Percentiles rank a stretch among this genome's conserved stretches.
Evolutionary conservation across 164 flowering plant genomes (phyloP).

Genomic region (Nymphaea thermarum): DNA sequence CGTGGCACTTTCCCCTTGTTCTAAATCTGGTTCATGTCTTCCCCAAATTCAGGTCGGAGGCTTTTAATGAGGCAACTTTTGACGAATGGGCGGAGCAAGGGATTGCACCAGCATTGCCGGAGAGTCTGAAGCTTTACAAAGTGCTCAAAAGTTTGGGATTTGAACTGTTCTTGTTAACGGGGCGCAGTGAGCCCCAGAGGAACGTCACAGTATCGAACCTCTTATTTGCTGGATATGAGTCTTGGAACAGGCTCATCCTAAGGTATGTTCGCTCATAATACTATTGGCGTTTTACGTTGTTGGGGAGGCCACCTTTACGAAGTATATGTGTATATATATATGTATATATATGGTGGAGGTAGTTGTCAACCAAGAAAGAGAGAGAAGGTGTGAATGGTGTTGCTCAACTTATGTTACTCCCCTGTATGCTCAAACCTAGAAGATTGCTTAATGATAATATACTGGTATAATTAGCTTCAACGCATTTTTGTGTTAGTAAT

Average conservation of each 20-base stretch:
- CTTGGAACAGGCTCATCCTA: constrained; percentile 62
- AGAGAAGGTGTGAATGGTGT: too few species aligned
- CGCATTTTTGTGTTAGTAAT: too few species aligned
- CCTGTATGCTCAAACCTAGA: too few species aligned
- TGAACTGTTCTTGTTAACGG: constrained; percentile 57
- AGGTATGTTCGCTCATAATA: constrained; percentile 30
- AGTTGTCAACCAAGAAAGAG: too few species aligned
- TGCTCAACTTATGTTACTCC: too few species aligned
- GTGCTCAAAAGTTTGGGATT: constrained; percentile 56
- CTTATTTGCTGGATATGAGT: constrained; percentile 38
- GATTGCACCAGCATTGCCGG: constrained; percentile 62
- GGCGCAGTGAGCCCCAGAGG: constrained; percentile 58
- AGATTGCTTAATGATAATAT: too few species aligned
- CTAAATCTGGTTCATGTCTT: background rate
- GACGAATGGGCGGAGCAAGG: constrained; percentile 59
- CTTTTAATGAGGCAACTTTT: constrained; percentile 37
- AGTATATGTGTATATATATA: too few species aligned
- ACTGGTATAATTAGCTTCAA: too few species aligned
- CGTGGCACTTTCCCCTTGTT: too few species aligned
- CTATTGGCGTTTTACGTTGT: too few species aligned
- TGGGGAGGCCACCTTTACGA: too few species aligned
- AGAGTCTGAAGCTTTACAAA: constrained; percentile 57
- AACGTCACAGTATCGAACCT: constrained; percentile 46
- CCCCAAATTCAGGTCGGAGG: constrained; percentile 26
- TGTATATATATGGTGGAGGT: too few species aligned